Evolutionary conservation across 2,329 filamentous ascomycete species (phyloP), one percentile per base, ranked within the genome.

Genomic region (Cladorrhinum sp.): DNA sequence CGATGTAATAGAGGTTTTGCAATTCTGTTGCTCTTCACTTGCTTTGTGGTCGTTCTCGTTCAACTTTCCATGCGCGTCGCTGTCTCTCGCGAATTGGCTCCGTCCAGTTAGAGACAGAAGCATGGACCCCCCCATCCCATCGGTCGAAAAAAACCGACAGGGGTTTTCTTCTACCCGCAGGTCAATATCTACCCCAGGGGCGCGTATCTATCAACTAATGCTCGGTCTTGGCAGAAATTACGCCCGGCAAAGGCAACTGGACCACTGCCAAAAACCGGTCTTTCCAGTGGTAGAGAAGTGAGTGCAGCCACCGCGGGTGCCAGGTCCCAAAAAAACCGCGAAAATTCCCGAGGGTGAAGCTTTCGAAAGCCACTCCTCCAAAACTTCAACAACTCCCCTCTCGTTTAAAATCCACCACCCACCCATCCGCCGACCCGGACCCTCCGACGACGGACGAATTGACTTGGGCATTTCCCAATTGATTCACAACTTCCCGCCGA

Each of bases 341-440:
- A 75, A 71, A 75, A 73, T 69, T 75, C 72, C 74, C 74, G 74
- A 73, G 42, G 42, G 42, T 36, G 42, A 46, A 46, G 66, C 65
- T 66, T 59, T 64, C 39, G 24, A 57, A 57, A 55, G 42, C 54
- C 59, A 65, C 70, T 69, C 66, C 66, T 67, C 67, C 59, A 64
- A 70, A 70, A 70, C 66, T 64, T 67, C 65, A 65, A 64, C 64
- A 59, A 46, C 42, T 46, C 42, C 42, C 18, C 42, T 20, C 42
- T 46, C 42, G 42, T 46, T 46, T 46, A 18, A 46, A 46, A 46
- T 21, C 42, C 42, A 46, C 42, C 63, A 60, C 58, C 60, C 60
- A 46, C 16, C 42, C 42, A 21, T 56, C 56, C 53, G 55, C 63
- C 59, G 55, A 64, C 54, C 65, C 64, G 61, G 63, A 61, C 59